Evolutionary conservation across 208 protist species (phyloP).

Genomic region (Naegleria fowleri): DNA sequence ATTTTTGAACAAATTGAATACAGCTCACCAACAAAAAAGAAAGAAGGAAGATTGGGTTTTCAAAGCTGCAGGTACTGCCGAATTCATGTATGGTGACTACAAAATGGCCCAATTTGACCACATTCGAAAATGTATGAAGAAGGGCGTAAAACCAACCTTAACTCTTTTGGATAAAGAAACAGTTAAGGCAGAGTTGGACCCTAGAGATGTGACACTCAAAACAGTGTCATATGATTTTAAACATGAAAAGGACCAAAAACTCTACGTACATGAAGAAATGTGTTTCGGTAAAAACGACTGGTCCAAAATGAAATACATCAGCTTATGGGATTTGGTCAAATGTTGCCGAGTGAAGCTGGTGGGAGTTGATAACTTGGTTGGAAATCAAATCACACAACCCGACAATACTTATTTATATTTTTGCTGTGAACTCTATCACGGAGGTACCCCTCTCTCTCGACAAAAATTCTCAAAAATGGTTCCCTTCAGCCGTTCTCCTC

Average conservation of each 20-base stretch:
- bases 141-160: not conserved
- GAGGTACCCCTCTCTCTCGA: not conserved
- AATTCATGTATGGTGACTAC: conserved; percentile 19
- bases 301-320: not conserved
- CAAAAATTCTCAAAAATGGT: not conserved
- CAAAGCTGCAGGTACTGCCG: conserved; percentile 18
- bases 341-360: not conserved
- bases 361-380: not conserved
- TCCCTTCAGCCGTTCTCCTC: conserved; percentile 34
- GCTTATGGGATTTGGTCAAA: conserved; percentile 9
- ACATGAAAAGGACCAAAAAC: not conserved
- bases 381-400: not conserved
- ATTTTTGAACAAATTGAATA: not conserved
- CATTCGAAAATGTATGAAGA: conserved; percentile 2
- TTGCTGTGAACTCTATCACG: not conserved
- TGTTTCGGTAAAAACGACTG: not conserved
- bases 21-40: not conserved
- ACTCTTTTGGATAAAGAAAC: conserved; percentile 11
- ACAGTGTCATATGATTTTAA: conserved; percentile 16
- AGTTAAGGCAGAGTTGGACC: conserved; percentile 6
- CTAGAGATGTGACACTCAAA: not conserved
- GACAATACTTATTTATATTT: not conserved
- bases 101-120: not conserved
- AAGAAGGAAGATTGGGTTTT: conserved; percentile 19
- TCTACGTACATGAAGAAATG: not conserved